Base-by-base conservation (phyloP, 495 filamentous ascomycete genomes). In the Aspergillus egyptiacus region DNA sequence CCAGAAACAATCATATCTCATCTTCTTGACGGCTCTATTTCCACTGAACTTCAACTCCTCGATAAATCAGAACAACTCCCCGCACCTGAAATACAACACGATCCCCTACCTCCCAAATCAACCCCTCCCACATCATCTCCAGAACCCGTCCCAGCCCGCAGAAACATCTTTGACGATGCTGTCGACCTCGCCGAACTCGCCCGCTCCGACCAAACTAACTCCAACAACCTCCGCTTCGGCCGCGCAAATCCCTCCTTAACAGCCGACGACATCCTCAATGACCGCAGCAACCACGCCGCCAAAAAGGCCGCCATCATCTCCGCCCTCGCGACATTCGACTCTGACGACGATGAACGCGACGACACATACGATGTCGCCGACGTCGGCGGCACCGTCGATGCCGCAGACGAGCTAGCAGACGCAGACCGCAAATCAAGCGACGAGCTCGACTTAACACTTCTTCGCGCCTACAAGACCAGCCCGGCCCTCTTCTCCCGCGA, bases 351-450 rank as follows among this genome's bases (percentile, higher is more conserved):
- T 67, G 93, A 98, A 69, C 83, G 89, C 27, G 93, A 98, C 67
- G 93, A 98, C 60, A 97, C 93, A 2, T 98, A 98, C 66, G 93
- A 98, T 57, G 76, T 82, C 7, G 86, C 78, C 32, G 93, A 97
- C 56, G 89, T 96, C 5, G 93, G 93, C 46, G 88, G 91, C 9
- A 86, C 87, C 3, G 80, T 96, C 8, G 86, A 94, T 47, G 64
- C 74, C 27, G 65, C 63, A 22, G 70, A 68, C 41, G 64, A 63
- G 18, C 68, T 69, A 44, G 63, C 65, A 27, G 70, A 71, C 38
- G 59, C 62, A 19, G 73, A 17, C 57, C 62, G 11, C 64, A 67
- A 53, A 31, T 45, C 57, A 2, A 37, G 49, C 24, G 67, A 73
- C 9, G 65, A 81, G 8, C 46, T 56, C 8, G 74, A 78, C 36